These are phyloP conservation scores for Plectosphaerella plurivora DNA, from an alignment of 2,329 filamentous ascomycete species.

Conservation along the genomic window DNA sequence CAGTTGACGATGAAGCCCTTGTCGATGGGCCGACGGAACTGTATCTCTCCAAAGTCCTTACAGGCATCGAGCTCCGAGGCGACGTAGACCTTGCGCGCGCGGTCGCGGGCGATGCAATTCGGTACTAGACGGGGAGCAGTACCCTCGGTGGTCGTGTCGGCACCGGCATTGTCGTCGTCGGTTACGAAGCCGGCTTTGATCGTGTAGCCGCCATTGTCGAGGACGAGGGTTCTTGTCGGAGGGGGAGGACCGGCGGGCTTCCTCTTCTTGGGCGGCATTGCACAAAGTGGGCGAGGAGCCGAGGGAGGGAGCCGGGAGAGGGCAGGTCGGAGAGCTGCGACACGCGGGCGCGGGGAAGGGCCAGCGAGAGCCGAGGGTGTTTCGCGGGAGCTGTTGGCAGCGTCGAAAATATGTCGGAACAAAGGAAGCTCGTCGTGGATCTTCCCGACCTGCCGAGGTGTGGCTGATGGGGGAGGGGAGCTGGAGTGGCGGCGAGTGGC, in stretches of 20 bases:
- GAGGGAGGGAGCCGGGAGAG: neutral
- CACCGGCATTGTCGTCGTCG: constrained; percentile 34
- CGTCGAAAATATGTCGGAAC: neutral
- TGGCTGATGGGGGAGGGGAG: too few relatives aligned
- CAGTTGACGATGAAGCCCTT: constrained; percentile 95
- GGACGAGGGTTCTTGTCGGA: constrained; percentile 68
- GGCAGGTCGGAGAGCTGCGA: neutral
- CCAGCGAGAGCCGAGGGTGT: neutral
- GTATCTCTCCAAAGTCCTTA: constrained; percentile 83
- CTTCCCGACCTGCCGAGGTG: too few relatives aligned
- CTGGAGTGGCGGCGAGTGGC: too few relatives aligned
- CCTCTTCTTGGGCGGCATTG: constrained; percentile 31
- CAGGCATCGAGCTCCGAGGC: constrained; percentile 74
- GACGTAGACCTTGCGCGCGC: constrained; percentile 73
- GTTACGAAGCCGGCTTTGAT: constrained; percentile 82
- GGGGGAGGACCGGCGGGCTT: constrained; percentile 46
- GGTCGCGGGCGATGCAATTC: constrained; percentile 83
- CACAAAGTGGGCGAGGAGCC: neutral
- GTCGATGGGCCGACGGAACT: constrained; percentile 84
- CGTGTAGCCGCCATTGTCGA: constrained; percentile 90
- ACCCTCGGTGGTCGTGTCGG: neutral
- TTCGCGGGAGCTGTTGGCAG: neutral
- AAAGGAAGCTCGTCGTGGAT: neutral
- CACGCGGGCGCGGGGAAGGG: neutral
- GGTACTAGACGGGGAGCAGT: constrained; percentile 64